phyloP scores from a whole-genome alignment of 129 eudicot species.

The Chrysanthemum seticuspe region DNA sequence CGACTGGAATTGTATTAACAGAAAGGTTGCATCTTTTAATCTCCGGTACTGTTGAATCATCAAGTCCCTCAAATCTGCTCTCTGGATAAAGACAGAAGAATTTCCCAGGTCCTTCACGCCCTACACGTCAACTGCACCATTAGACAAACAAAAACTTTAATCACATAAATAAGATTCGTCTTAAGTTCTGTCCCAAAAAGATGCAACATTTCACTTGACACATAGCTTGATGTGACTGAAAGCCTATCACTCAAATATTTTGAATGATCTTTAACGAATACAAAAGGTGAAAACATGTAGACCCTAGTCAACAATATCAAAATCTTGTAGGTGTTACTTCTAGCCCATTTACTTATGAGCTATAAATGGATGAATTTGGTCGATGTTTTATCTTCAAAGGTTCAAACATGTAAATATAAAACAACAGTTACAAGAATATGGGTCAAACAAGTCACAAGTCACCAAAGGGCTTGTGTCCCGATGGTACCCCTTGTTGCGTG shows the following conservation, averaged over 20 bases:
- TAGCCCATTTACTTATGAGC: too few species aligned
- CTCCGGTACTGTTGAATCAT: slow-evolving; percentile 81
- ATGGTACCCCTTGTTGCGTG: too few species aligned
- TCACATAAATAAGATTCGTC: background rate
- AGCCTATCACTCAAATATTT: background rate
- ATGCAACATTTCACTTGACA: background rate
- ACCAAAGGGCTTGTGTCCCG: too few species aligned
- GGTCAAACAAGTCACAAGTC: too few species aligned
- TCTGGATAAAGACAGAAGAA: slow-evolving; percentile 91
- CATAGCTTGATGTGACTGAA: background rate
- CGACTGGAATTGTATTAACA: too few species aligned
- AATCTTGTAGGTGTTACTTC: too few species aligned
- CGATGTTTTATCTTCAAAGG: too few species aligned
- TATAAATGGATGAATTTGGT: too few species aligned
- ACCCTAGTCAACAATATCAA: background rate
- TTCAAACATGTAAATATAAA: too few species aligned
- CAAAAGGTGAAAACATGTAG: background rate
- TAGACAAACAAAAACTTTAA: slow-evolving; percentile 15
- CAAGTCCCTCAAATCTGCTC: slow-evolving; percentile 65
- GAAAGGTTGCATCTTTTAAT: slow-evolving; percentile 89
- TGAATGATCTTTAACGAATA: background rate
- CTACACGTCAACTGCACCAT: slow-evolving; percentile 90
- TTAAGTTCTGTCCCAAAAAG: background rate
- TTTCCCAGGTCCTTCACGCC: slow-evolving; percentile 96
- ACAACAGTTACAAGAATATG: too few species aligned